A percentile compares a stretch with the other conserved stretches of the same genome.
Evolutionary conservation across 1,284 basidiomycete genomes (phyloP).

Genomic region (Xerocomus amazonicus): DNA sequence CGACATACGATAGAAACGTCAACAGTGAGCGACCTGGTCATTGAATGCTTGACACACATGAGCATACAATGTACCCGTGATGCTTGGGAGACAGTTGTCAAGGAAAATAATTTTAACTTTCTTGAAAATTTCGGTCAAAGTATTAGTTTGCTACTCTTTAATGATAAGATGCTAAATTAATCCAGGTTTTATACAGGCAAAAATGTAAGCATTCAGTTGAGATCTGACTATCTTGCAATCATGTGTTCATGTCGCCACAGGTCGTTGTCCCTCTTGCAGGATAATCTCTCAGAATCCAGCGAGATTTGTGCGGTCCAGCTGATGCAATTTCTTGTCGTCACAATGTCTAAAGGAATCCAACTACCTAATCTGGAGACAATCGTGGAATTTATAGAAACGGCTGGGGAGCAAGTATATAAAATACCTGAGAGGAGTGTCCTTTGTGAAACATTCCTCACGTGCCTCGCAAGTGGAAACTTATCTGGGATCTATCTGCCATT

Average conservation of each 20-base stretch:
- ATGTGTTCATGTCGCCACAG: constrained; percentile 7
- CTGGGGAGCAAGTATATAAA: constrained; percentile 18
- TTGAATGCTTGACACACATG: constrained; percentile 36
- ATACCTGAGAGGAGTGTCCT: constrained; percentile 11
- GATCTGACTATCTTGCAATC: neutral
- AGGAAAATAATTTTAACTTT: constrained; percentile 14
- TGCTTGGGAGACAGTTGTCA: constrained; percentile 22
- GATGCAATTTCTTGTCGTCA: constrained; percentile 28
- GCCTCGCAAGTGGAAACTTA: constrained; percentile 22
- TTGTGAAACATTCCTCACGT: constrained; percentile 22
- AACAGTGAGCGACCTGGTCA: constrained; percentile 40
- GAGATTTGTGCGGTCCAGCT: constrained; percentile 16
- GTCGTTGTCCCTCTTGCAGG: constrained; percentile 11
- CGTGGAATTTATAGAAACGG: constrained; percentile 16
- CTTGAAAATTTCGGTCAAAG: constrained; percentile 18
- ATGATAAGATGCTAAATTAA: constrained; percentile 5
- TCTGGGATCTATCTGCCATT: constrained; percentile 8
- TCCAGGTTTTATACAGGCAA: constrained; percentile 18
- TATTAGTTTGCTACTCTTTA: constrained; percentile 8
- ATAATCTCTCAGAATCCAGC: constrained; percentile 6
- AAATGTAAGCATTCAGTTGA: constrained; percentile 15
- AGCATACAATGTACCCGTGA: constrained; percentile 11
- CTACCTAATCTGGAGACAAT: constrained; percentile 3
- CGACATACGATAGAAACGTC: neutral
- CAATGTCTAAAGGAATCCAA: constrained; percentile 20